A percentile compares a stretch with the other conserved stretches of the same genome.
Evolutionary conservation across 2,329 filamentous ascomycete genomes (phyloP).

Genomic region (Sporothrix variecibatus): DNA sequence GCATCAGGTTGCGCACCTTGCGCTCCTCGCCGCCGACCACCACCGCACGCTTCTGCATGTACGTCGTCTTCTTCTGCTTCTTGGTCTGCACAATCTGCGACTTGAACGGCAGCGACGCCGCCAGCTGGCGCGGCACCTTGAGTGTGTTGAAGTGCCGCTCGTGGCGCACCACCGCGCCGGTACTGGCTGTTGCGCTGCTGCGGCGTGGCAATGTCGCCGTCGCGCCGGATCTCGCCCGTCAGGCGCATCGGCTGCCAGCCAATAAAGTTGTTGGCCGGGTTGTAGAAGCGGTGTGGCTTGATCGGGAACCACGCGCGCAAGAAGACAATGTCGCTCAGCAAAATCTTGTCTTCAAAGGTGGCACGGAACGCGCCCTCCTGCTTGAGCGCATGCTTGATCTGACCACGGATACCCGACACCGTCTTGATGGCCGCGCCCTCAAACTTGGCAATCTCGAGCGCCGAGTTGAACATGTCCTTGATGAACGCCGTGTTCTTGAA

Average conservation of each 20-base stretch:
- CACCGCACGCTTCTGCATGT: slow-evolving; percentile 95
- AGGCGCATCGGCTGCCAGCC: slow-evolving; percentile 94
- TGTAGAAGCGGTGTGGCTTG: slow-evolving; percentile 94
- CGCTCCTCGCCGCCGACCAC: slow-evolving; percentile 86
- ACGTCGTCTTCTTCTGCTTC: slow-evolving; percentile 78
- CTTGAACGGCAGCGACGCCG: slow-evolving; percentile 85
- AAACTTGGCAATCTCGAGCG: slow-evolving; percentile 96
- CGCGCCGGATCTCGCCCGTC: slow-evolving; percentile 85
- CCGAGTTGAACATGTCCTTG: slow-evolving; percentile 94
- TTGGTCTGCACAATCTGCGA: slow-evolving; percentile 84
- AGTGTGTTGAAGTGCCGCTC: slow-evolving; percentile 78
- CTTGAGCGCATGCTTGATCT: slow-evolving; percentile 95
- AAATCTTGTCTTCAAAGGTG: slow-evolving; percentile 97
- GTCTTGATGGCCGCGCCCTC: slow-evolving; percentile 95
- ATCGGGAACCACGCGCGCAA: slow-evolving; percentile 95
- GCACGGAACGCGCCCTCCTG: slow-evolving; percentile 95
- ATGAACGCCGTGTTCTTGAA: slow-evolving; percentile 99
- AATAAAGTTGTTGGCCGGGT: slow-evolving; percentile 89
- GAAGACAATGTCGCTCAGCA: slow-evolving; percentile 96
- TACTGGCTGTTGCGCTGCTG: slow-evolving; percentile 84
- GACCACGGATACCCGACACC: slow-evolving; percentile 90
- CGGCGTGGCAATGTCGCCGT: slow-evolving; percentile 73
- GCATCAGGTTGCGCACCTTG: slow-evolving; percentile 83
- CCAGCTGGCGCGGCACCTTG: slow-evolving; percentile 74
- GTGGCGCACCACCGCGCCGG: slow-evolving; percentile 65